Evolutionary conservation across 148 eudicot species (phyloP).

Genomic region (Chenopodium berlandieri): DNA sequence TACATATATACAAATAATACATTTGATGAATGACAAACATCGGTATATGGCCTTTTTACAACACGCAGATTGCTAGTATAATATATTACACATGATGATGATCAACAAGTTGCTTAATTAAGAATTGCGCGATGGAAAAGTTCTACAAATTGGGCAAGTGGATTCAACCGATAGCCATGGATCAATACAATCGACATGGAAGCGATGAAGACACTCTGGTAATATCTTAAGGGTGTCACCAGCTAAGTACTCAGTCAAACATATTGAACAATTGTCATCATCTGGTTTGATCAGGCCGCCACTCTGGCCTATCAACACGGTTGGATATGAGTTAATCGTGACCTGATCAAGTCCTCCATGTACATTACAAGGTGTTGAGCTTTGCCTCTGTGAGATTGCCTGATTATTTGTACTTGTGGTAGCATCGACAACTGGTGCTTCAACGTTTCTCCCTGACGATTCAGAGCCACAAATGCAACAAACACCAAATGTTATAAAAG

Average conservation of each 20-base stretch:
- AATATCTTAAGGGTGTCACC: constrained; percentile 18
- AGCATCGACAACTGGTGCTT: background rate
- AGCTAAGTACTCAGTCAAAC: constrained; percentile 22
- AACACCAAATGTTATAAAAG: background rate
- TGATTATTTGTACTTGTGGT: background rate
- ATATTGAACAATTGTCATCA: constrained; percentile 20
- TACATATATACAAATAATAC: too few relatives aligned
- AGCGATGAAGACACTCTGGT: constrained; percentile 47
- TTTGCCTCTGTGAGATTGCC: background rate
- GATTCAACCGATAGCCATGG: constrained; percentile 44
- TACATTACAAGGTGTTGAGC: background rate
- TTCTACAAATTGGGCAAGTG: constrained; percentile 53
- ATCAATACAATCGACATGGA: constrained; percentile 55
- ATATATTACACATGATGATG: too few relatives aligned
- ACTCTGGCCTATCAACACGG: constrained; percentile 45
- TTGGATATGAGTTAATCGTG: constrained; percentile 49
- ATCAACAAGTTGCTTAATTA: background rate
- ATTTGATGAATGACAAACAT: too few relatives aligned
- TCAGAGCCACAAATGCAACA: background rate
- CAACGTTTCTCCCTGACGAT: too few relatives aligned
- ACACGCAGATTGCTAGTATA: too few relatives aligned
- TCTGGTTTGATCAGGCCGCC: constrained; percentile 32
- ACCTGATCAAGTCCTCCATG: constrained; percentile 21
- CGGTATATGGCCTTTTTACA: too few relatives aligned
- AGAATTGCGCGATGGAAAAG: background rate